Base-by-base conservation (phyloP, 2,329 filamentous ascomycete species). In the Alternaria conjuncta region DNA sequence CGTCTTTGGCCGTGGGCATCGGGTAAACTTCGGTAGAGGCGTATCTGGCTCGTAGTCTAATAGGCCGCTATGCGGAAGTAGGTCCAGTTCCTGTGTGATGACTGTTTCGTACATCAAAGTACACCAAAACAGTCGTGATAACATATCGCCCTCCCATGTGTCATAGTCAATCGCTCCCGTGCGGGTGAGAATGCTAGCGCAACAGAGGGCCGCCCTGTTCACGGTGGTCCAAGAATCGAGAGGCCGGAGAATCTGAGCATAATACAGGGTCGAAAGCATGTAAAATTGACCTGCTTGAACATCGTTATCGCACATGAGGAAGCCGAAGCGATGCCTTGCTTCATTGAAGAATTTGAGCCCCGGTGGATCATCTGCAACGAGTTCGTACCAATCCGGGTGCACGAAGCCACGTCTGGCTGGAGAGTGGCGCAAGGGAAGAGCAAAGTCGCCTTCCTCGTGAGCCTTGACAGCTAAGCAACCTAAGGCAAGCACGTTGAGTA, bases 81-180 rank as follows among this genome's bases (percentile, higher is more conserved):
- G 82, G 25, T 74, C 71, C 11, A 87, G 76, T 63, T 87, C 85
- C 71, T 87, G 85, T 0, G 84, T 84, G 12, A 87, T 82, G 56
- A 87, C 85, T 2, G 84, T 85, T 67, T 87, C 85, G 66, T 86
- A 85, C 84, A 86, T 86, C 47, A 86, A 77, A 15, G 84, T 84
- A 60, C 84, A 86, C 85, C 85, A 87, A 65, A 86, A 87, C 2
- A 86, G 79, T 18, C 85, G 79, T 3, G 84, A 85, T 62, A 86
- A 83, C 84, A 87, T 87, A 70, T 87, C 85, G 6, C 83, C 82
- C 63, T 85, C 83, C 85, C 85, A 87, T 28, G 83, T 75, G 60
- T 86, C 82, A 57, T 79, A 85, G 78, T 83, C 81, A 26, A 77
- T 64, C 6, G 68, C 61, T 36, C 71, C 79, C 41, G 73, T 81